Base-by-base conservation (phyloP, 768 basidiomycete species). In the Russula sp. region DNA sequence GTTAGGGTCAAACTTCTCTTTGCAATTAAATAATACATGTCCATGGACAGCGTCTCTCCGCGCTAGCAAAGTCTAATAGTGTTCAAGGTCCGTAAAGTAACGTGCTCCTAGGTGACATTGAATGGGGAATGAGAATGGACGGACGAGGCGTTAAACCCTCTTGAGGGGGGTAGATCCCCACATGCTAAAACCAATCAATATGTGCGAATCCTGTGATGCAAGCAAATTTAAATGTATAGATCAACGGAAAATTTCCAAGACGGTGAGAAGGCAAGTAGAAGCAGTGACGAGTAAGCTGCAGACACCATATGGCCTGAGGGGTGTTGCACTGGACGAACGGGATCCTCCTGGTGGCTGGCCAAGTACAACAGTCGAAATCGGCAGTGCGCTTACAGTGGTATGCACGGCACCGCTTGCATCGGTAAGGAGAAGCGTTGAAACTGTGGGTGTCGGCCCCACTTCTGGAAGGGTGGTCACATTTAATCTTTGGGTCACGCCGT, bases 331-430 rank as follows among this genome's bases (percentile, higher is more conserved):
- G 14, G 38, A 36, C 10, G 64, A 60, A 9, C 20, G 46, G 22
- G 3, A 82, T 25, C 86, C 83, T 25, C 86, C 83, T 18, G 87
- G 84, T 13, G 87, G 87, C 36, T 79, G 67, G 9, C 90, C 89
- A 11, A 92, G 79, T 8, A 78, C 76, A 8, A 83, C 74, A 22
- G 79, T 75, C 2, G 82, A 74, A 59, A 75, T 64, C 4, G 75
- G 69, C 7, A 79, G 68, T 14, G 79, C 78, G 38, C 81, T 83
- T 10, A 81, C 79, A 0, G 81, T 77, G 9, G 86, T 90, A 2
- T 76, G 71, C 1, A 84, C 66, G 10, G 73, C 66, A 1, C 88
- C 87, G 62, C 74, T 73, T 11, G 79, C 68, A 61, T 87, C 75
- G 3, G 89, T 90, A 39, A 81, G 60, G 32, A 82, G 71, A 48